phyloP scores from a whole-genome alignment of 2,329 filamentous ascomycete species.

The Colletotrichum sidae region DNA sequence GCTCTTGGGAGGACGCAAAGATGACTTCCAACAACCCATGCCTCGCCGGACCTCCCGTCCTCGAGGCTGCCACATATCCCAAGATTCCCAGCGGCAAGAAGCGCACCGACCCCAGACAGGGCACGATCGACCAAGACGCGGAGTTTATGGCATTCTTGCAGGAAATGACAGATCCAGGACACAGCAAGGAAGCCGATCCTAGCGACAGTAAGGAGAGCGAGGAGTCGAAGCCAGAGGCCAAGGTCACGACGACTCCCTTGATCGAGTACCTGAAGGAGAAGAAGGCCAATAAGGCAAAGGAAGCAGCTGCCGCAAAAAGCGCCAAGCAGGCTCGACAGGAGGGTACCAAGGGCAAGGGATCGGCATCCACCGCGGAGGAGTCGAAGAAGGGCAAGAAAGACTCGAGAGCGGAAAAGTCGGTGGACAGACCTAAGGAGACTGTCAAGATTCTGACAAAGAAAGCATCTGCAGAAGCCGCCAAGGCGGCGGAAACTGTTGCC shows the following conservation, averaged over 20 bases:
- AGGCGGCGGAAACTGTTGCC: conserved; percentile 57
- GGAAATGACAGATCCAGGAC: conserved; percentile 78
- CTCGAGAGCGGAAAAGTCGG: conserved; percentile 62
- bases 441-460: conserved; percentile 74
- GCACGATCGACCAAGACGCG: conserved; percentile 95
- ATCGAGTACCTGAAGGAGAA: conserved; percentile 93
- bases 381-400: conserved; percentile 69
- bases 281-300: conserved; percentile 80
- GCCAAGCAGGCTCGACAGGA: conserved; percentile 69
- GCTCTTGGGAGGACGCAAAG: conserved; percentile 84
- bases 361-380: conserved; percentile 54
- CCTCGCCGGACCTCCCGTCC: conserved; percentile 80
- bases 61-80: conserved; percentile 87
- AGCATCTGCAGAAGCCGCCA: conserved; percentile 60
- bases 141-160: conserved; percentile 96
- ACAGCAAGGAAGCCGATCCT: conserved; percentile 60
- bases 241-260: conserved; percentile 85
- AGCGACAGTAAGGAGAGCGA: conserved; percentile 58
- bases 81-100: conserved; percentile 81
- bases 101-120: conserved; percentile 85
- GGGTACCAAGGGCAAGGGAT: conserved; percentile 59
- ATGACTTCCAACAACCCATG: conserved; percentile 78
- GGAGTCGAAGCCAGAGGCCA: conserved; percentile 64
- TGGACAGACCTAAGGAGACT: conserved; percentile 66
- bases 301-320: conserved; percentile 64